phyloP scores from a whole-genome alignment of 1,139 yeast genomes.

The Pichia sorboxylosa region DNA sequence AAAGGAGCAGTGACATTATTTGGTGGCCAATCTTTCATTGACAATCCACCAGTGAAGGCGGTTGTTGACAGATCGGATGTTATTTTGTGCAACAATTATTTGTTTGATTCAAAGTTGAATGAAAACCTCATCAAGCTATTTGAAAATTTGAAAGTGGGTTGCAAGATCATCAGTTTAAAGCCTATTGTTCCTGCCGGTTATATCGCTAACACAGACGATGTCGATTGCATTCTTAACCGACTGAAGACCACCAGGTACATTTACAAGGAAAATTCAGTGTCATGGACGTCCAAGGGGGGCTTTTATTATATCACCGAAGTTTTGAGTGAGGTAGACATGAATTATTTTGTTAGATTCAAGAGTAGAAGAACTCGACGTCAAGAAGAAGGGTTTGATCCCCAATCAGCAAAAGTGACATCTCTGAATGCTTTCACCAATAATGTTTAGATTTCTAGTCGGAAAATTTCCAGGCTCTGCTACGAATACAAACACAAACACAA shows the following conservation, averaged over 20 bases:
- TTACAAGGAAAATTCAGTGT: constrained; percentile 63
- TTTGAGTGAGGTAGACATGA: constrained; percentile 31
- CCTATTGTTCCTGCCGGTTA: constrained; percentile 57
- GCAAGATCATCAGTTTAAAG: constrained; percentile 67
- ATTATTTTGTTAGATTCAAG: constrained; percentile 24
- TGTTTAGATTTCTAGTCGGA: too few species aligned
- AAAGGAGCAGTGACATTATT: constrained; percentile 48
- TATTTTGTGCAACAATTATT: constrained; percentile 67
- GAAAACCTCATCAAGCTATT: constrained; percentile 56
- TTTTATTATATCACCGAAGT: constrained; percentile 72
- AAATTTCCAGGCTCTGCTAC: too few species aligned
- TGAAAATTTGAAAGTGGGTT: constrained; percentile 54
- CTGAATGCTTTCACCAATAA: constrained; percentile 23
- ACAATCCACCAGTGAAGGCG: constrained; percentile 42
- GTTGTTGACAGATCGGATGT: constrained; percentile 57
- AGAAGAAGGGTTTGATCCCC: constrained; percentile 9
- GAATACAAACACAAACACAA: too few species aligned
- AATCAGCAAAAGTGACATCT: constrained; percentile 17
- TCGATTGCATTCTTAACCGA: constrained; percentile 53
- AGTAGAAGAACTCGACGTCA: constrained; percentile 15
- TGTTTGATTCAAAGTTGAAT: constrained; percentile 67
- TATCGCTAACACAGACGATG: constrained; percentile 39
- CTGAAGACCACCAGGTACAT: constrained; percentile 53
- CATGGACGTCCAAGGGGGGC: constrained; percentile 86
- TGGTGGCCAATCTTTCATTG: constrained; percentile 60